Conservation (phyloP, 2,329 filamentous ascomycete species). For the Cytospora piceicola region DNA sequence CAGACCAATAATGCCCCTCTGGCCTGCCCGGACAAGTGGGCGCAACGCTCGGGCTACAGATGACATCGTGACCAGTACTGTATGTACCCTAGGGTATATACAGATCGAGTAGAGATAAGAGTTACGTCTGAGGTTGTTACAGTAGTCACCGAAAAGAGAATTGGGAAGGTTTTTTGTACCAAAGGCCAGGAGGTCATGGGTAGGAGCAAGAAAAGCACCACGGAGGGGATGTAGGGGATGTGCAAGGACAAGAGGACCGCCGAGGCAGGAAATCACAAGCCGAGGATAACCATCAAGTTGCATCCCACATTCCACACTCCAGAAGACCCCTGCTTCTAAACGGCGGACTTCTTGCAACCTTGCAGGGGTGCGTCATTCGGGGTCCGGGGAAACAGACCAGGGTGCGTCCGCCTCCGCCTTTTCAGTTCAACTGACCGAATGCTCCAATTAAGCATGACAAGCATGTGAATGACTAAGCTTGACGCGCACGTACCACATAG, state of each 20-base stretch:
- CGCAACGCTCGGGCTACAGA: constrained; percentile 56
- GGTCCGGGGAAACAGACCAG: constrained; percentile 24
- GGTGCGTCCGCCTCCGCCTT: background rate
- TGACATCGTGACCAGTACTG: constrained; percentile 43
- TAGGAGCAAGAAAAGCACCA: background rate
- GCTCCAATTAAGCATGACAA: background rate
- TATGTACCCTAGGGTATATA: background rate
- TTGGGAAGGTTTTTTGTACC: background rate
- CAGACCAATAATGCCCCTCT: constrained; percentile 40
- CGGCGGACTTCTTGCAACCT: constrained; percentile 2
- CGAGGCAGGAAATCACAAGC: constrained; percentile 31
- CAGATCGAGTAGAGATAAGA: background rate
- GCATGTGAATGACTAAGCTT: constrained; percentile 30
- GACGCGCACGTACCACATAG: constrained; percentile 18
- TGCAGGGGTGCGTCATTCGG: constrained; percentile 30
- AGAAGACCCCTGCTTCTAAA: constrained; percentile 8
- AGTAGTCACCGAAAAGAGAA: background rate
- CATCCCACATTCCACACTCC: constrained; percentile 19
- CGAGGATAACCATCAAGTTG: constrained; percentile 38
- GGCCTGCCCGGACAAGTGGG: constrained; percentile 54
- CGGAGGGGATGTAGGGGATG: background rate
- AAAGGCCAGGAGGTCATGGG: background rate
- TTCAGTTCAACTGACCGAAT: too few relatives aligned
- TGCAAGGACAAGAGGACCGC: background rate
- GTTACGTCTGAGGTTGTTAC: background rate